Percentiles rank a stretch among this genome's conserved stretches.
Conservation (phyloP, 306 rosid genomes). For the Sicyos baderoa region DNA sequence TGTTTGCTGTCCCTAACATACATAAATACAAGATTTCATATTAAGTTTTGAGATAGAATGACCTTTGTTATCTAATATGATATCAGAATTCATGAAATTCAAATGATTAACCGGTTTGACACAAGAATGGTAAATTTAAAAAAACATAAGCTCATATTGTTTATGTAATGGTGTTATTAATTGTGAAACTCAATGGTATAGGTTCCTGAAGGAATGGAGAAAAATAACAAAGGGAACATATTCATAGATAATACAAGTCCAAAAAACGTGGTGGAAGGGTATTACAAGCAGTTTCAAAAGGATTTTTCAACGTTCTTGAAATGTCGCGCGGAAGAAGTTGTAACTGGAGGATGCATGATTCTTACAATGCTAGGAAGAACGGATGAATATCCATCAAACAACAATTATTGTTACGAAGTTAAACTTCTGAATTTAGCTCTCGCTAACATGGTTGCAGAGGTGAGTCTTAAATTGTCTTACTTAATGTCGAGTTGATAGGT, state of each 20-base stretch:
- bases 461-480: background rate
- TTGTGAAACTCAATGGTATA: background rate
- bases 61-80: too few relatives aligned
- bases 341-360: slow-evolving; percentile 30
- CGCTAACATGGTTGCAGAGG: slow-evolving; percentile 37
- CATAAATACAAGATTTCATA: too few relatives aligned
- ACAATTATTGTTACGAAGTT: background rate
- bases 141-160: too few relatives aligned
- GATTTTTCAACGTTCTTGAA: slow-evolving; percentile 34
- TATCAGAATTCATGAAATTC: too few relatives aligned
- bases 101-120: too few relatives aligned
- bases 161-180: too few relatives aligned
- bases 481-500: too few relatives aligned
- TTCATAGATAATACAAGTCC: slow-evolving; percentile 25
- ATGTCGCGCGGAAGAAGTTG: slow-evolving; percentile 34
- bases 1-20: too few relatives aligned
- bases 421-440: slow-evolving; percentile 26
- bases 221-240: slow-evolving; percentile 26
- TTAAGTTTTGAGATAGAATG: too few relatives aligned
- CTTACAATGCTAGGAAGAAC: slow-evolving; percentile 26
- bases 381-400: background rate
- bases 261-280: slow-evolving; percentile 18
- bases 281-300: slow-evolving; percentile 23
- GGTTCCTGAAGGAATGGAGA: slow-evolving; percentile 27
- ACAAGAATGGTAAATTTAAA: too few relatives aligned